Evolutionary conservation across 305 asterid species (phyloP), one percentile per base, ranked within the genome.

Genomic region (Plantago lanceolata): DNA sequence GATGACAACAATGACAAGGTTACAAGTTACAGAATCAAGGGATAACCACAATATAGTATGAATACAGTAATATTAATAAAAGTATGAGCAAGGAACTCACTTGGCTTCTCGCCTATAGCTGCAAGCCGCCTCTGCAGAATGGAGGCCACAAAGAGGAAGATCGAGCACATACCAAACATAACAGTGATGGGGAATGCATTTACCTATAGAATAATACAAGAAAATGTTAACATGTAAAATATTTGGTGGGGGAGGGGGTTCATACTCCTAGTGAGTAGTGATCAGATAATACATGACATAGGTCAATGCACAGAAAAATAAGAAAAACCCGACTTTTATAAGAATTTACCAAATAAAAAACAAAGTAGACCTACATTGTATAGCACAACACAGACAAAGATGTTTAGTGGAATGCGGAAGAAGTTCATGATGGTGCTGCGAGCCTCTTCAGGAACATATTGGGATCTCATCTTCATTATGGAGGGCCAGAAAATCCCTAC

Each of bases 401-500:
- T 84, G 80, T 89, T 89, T 24, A 92, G 85, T 16, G 98, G 97
- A 69, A 92, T 84, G 19, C 96, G 86, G 87, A 92, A 92, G 81
- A 92, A 92, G 78, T 92, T 89, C 97, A 89, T 85, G 75, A 92
- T 92, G 61, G 98, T 92, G 76, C 97, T 89, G 63, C 98, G 81
- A 37, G 98, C 93, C 84, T 89, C 97, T 79, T 92, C 97, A 0
- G 97, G 98, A 57, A 92, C 84, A 90, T 84, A 92, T 65, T 85
- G 96, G 65, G 98, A 89, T 78, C 98, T 85, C 98, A 92, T 92
- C 87, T 92, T 92, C 98, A 92, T 92, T 61, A 92, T 92, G 70
- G 98, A 92, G 0, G 98, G 98, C 98, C 96, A 92, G 77, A 92
- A 92, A 62, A 92, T 78, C 43, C 98, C 98, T 6, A 89, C 97